Base-by-base conservation (phyloP, 176 grass and related monocot genomes). In the Oryza australiensis region DNA sequence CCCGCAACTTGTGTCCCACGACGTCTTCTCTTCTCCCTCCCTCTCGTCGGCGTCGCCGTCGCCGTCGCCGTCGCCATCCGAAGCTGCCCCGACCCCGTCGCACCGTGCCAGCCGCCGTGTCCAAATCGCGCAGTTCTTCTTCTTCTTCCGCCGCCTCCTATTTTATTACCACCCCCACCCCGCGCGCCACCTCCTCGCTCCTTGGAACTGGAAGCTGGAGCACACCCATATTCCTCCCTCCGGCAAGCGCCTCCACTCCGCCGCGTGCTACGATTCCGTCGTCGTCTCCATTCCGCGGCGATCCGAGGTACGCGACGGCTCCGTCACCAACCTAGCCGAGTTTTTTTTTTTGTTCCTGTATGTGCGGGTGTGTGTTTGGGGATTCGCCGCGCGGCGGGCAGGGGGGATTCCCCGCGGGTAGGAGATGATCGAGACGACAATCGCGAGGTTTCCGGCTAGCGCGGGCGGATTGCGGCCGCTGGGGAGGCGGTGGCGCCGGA, bases 11-110 rank as follows among this genome's bases (percentile, higher is more conserved):
- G 1, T 15, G 73, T 9, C n/a, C n/a, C n/a, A n/a, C n/a, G n/a
- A n/a, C 49, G 18, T 48, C 38, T 6, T 20, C 15, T 49, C 72
- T 5, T 18, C 15, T 5, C 14, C 42, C 1, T 3, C 1, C 35
- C 14, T 12, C 26, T 29, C 33, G 64, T 69, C 4, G 53, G 11
- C 51, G 38, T 87, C 65, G 71, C 73, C 73, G 16, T 78, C n/a
- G n/a, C n/a, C n/a, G n/a, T n/a, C n/a, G n/a, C n/a, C n/a, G n/a
- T n/a, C n/a, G n/a, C n/a, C n/a, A n/a, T n/a, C n/a, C n/a, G n/a
- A n/a, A n/a, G 0, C 13, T 2, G 40, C n/a, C 40, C 40, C 5
- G 40, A 11, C 4, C 45, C 45, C 1, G 46, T 49, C 1, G 46
- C 75, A 1, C 23, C 40, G 42, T 23, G 9, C 4, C 12, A 20